Evolutionary conservation across 208 protist species (phyloP), one percentile per base, ranked within the genome.

Genomic region (Leishmania lainsoni): DNA sequence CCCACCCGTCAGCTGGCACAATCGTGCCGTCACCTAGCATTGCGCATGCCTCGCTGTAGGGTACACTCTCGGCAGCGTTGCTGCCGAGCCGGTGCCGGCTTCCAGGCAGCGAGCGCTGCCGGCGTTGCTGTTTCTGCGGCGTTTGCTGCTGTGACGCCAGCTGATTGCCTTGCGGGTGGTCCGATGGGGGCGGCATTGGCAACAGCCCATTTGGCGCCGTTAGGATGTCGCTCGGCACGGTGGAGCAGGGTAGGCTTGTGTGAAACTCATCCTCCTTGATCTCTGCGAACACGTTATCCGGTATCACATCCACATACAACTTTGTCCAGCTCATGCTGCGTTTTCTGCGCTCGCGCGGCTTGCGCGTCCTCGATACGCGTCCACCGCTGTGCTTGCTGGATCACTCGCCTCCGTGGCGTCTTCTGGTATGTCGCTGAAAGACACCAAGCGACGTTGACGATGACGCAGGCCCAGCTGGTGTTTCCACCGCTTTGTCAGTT

Each of bases 401-500:
- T 72, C 72, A 32, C 61, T 51, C 17, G 22, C 32, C 12, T 59
- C 51, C 5, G 63, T 58, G 54, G 71, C 70, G 35, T 66, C 63
- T 29, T 85, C 79, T 29, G 80, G 59, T 29, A 87, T 80, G 76
- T 90, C 89, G n/a, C 66, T 61, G 76, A 94, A 89, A 45, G 80
- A 79, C 10, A 92, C 81, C n/a, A 85, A 52, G 65, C 88, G 86
- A 49, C 81, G 75, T 42, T 83, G 81, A 45, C 83, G 86, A 66
- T 86, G 88, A 29, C 84, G 82, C 32, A 75, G 70, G 26, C 80
- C 58, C 58, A 91, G 72, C 26, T 81, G 70, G n/a, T 86, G 79
- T 49, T 87, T 86, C 89, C 90, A 93, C 3, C 76, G 86, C 69
- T 72, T 66, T 20, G 81, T 91, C 65, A 92, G 77, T 80, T 93